These are phyloP conservation scores for Fistulina hepatica DNA, from an alignment of 1,284 basidiomycete species.

Conservation along the genomic window DNA sequence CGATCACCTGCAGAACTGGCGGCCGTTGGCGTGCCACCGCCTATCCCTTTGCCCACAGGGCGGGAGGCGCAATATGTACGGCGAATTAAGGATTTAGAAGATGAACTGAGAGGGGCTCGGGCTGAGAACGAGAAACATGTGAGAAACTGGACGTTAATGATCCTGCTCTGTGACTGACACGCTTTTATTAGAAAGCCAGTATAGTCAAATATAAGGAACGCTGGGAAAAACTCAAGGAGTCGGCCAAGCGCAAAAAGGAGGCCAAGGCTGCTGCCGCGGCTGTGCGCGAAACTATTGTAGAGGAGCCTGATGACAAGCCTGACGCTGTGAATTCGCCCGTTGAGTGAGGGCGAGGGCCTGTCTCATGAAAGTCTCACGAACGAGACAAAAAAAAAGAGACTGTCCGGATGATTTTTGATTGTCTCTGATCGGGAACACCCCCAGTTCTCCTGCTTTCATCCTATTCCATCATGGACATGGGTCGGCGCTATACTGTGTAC, in stretches of 20 bases:
- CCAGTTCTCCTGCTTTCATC: no score
- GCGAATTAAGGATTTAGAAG: conserved; percentile 66
- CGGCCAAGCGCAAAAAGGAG: conserved; percentile 77
- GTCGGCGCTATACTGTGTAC: no score
- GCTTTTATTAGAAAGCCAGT: conserved; percentile 55
- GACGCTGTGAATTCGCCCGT: conserved; percentile 28
- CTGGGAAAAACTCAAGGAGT: conserved; percentile 83
- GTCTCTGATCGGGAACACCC: no score
- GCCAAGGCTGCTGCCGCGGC: conserved; percentile 52
- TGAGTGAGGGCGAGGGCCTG: no score
- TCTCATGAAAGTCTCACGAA: no score
- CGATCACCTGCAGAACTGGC: conserved; percentile 39
- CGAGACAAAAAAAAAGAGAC: no score
- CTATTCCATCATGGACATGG: no score
- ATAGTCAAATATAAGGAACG: conserved; percentile 75
- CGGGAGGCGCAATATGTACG: conserved; percentile 59
- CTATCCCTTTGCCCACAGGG: conserved; percentile 40
- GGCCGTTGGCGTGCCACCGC: conserved; percentile 38
- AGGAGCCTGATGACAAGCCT: conserved; percentile 62
- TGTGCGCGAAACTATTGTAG: conserved; percentile 56
- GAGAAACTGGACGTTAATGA: conserved; percentile 18
- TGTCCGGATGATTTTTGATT: no score
- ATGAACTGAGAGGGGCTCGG: conserved; percentile 53
- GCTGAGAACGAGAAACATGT: conserved; percentile 80
- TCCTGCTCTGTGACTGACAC: neutral